Conservation (phyloP, 306 rosid species). For the Hippophae rhamnoides region DNA sequence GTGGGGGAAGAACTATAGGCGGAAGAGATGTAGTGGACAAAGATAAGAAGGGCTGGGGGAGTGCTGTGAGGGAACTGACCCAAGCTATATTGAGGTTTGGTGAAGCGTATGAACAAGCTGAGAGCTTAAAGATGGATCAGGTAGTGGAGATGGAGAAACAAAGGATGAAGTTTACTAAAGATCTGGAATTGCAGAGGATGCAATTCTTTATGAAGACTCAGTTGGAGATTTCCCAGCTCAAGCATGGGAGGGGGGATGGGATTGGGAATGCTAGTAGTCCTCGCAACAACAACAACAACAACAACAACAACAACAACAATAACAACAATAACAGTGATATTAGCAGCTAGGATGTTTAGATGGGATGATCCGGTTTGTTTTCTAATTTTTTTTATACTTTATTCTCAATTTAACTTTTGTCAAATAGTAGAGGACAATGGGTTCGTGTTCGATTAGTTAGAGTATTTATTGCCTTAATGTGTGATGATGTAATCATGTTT, state of each 20-base stretch:
- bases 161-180: conserved; percentile 85
- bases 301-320: conserved; percentile 45
- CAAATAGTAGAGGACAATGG: too few species aligned
- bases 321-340: conserved; percentile 60
- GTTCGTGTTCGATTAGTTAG: too few species aligned
- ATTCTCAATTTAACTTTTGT: too few species aligned
- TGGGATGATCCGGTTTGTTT: too few species aligned
- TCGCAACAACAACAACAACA: conserved; percentile 37
- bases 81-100: conserved; percentile 81
- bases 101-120: conserved; percentile 86
- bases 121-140: conserved; percentile 77
- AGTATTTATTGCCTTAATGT: too few species aligned
- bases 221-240: conserved; percentile 82
- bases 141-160: conserved; percentile 98
- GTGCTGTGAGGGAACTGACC: conserved; percentile 71
- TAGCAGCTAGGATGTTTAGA: conserved; percentile 29
- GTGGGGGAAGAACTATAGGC: conserved; percentile 1
- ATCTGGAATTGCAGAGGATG: conserved; percentile 92
- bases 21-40: conserved; percentile 24
- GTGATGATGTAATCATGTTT: too few species aligned
- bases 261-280: conserved; percentile 43
- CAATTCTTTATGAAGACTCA: conserved; percentile 91
- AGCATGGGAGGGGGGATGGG: conserved; percentile 45
- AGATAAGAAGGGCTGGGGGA: conserved; percentile 46
- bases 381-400: too few species aligned